phyloP scores from a whole-genome alignment of 2,329 filamentous ascomycete genomes.

The Elsinoe fawcettii region DNA sequence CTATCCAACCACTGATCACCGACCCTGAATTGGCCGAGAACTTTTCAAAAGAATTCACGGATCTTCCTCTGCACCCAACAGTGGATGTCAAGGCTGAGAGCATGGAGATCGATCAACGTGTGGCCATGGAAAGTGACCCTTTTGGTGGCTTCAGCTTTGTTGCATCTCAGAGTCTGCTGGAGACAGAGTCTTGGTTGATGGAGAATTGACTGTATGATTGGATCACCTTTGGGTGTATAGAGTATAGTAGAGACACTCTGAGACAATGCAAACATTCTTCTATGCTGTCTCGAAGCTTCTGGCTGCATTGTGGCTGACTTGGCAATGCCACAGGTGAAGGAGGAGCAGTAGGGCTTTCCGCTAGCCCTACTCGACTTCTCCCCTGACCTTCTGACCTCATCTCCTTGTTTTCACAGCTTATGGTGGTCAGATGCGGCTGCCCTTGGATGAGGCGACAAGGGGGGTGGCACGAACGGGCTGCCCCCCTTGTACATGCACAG shows the following conservation, averaged over 20 bases:
- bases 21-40: conserved; percentile 96
- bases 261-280: background rate
- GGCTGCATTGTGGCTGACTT: background rate
- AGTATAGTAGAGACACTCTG: background rate
- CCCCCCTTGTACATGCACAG: background rate
- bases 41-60: conserved; percentile 87
- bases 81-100: conserved; percentile 27
- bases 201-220: conserved; percentile 24
- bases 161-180: conserved; percentile 44
- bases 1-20: conserved; percentile 88
- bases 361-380: background rate
- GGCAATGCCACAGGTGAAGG: background rate
- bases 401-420: background rate
- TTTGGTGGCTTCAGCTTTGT: conserved; percentile 50
- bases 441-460: background rate
- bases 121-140: conserved; percentile 33
- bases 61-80: conserved; percentile 70
- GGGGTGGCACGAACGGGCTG: no score
- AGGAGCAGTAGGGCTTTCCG: background rate
- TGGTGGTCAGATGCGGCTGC: background rate
- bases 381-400: background rate
- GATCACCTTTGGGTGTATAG: background rate
- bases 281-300: background rate
- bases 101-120: conserved; percentile 19
- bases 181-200: conserved; percentile 32